Conservation (phyloP, 805 yeast species). For the Metschnikowia continentalis region DNA sequence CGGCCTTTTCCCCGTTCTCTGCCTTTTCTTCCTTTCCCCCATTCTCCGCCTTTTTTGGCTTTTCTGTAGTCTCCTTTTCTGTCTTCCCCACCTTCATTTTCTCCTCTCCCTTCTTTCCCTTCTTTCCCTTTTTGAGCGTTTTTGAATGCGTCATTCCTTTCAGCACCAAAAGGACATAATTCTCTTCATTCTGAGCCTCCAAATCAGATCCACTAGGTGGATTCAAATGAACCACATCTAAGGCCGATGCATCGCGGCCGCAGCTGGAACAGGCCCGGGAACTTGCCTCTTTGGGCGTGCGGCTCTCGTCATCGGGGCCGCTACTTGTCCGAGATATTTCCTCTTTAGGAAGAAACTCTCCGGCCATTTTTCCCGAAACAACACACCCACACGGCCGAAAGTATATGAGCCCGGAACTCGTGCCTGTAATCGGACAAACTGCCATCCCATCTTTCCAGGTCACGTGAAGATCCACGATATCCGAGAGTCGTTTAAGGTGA, state of each 20-base stretch:
- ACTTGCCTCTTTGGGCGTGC: neutral
- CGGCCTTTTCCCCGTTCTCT: no score
- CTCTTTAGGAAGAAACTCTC: conserved; percentile 4
- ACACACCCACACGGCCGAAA: conserved; percentile 40
- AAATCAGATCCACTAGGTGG: conserved; percentile 16
- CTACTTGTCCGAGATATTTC: conserved; percentile 21
- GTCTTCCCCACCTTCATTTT: no score
- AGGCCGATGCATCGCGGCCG: conserved; percentile 4
- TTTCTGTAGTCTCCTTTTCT: no score
- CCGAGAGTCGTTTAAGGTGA: conserved; percentile 14
- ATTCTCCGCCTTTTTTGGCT: no score
- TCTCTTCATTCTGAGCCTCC: conserved; percentile 14
- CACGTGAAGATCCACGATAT: conserved; percentile 12
- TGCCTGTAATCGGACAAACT: conserved; percentile 32
- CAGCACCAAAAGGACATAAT: conserved; percentile 10
- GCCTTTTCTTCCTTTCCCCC: no score
- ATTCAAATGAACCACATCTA: conserved; percentile 35
- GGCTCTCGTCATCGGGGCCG: conserved; percentile 2
- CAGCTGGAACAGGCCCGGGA: conserved; percentile 32
- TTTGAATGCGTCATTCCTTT: conserved; percentile 25
- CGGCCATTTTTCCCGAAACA: conserved; percentile 16
- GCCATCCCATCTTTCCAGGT: conserved; percentile 14
- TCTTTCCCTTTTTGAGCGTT: conserved; percentile 9
- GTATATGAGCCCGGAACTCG: conserved; percentile 22
- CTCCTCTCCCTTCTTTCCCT: neutral